phyloP scores from a whole-genome alignment of 352 stramenopile genomes.

The Globisporangium solare region DNA sequence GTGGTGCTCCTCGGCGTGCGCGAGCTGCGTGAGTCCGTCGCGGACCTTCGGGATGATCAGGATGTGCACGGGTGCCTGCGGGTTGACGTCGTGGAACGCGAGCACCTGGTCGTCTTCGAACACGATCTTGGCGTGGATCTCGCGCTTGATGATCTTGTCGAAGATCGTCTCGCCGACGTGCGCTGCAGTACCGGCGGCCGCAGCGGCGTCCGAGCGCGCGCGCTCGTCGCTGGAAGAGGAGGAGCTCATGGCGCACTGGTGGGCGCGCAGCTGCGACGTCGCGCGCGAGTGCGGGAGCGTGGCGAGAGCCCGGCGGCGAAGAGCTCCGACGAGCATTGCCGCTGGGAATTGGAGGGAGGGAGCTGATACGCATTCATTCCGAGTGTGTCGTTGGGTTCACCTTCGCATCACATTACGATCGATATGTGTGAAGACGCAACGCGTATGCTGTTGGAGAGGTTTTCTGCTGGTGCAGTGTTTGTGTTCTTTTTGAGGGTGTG shows the following conservation, averaged over 20 bases:
- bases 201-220: constrained; percentile 48
- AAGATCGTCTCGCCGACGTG: constrained; percentile 92
- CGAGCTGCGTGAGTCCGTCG: constrained; percentile 90
- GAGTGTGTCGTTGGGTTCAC: neutral
- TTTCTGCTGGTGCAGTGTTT: neutral
- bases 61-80: constrained; percentile 94
- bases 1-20: constrained; percentile 88
- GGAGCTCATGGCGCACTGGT: constrained; percentile 39
- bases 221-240: constrained; percentile 39
- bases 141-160: constrained; percentile 95
- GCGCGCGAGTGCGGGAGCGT: constrained; percentile 9
- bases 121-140: constrained; percentile 95
- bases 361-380: no score
- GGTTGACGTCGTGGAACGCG: constrained; percentile 98
- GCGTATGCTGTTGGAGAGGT: no score
- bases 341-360: neutral
- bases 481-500: neutral
- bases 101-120: constrained; percentile 95
- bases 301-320: constrained; percentile 13
- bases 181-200: constrained; percentile 27
- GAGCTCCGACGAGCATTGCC: constrained; percentile 19
- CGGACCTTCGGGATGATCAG: constrained; percentile 97
- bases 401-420: neutral
- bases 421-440: neutral
- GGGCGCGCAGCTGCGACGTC: constrained; percentile 8